Base-by-base conservation (phyloP, 2,329 filamentous ascomycete species). In the Coniella lustricola region DNA sequence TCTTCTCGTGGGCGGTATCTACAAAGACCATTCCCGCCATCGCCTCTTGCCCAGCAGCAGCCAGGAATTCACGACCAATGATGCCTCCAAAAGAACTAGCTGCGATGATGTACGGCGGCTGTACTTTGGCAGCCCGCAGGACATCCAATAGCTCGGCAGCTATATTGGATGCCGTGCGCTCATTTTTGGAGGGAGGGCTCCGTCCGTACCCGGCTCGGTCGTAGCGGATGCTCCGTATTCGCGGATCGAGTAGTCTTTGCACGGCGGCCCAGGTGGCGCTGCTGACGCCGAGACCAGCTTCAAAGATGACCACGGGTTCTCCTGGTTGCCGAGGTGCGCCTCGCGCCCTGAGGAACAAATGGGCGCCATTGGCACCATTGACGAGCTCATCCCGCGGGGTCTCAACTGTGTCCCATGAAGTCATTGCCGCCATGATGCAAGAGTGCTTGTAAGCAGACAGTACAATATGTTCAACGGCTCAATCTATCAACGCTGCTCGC, bases 131-230 rank as follows among this genome's bases (percentile, higher is more conserved):
- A 13, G 44, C 3, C 7, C 35, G 17, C 13, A 46, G 35, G 10
- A 46, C 36, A 2, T 34, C 44, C 12, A 46, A 7, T 17, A 46
- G 25, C 36, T 46, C 44, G 7, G 35, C 36, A 2, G 44, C 44
- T 20, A 41, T 35, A 20, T 13, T 47, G 29, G 36, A 32, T 31
- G 36, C 44, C 36, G n/a, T 14, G 7, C 44, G 36, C 12, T 7
- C 17, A 2, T 18, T 25, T 8, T 25, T 3, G 3, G 44, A 20
- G 7, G 4, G 12, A 4, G 43, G 45, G 33, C 40, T 45, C 7
- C 46, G 38, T n/a, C 45, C 49, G 20, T 49, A 51, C 1, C 46
- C 46, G 14, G 49, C 45, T 16, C 49, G 33, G 49, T 49, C 46
- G 33, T 51, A 51, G 21, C 49, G 17, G 18, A 43, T 37, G 40